Evolutionary conservation across 495 filamentous ascomycete genomes (phyloP), one percentile per base, ranked within the genome.

Genomic region (Chaetomidium leptoderma): DNA sequence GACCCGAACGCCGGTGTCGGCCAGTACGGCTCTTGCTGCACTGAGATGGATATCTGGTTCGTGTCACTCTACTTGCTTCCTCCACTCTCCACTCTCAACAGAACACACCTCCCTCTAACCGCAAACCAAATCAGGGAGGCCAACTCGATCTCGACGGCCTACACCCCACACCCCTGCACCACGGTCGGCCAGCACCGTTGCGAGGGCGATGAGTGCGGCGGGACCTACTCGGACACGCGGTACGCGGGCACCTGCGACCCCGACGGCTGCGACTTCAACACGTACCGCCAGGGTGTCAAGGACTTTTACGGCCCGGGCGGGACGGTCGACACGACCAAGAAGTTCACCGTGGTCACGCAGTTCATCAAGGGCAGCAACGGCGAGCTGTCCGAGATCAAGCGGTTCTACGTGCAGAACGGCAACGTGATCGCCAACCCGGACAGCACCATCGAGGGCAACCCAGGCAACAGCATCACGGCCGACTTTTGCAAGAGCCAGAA

Each of bases 251-350:
- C 81, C 53, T 91, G 88, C 66, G 89, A 92, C 65, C 83, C 87
- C 60, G 84, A 79, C 64, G 76, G 76, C 33, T 91, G 88, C 71
- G 87, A 89, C 66, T 89, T 86, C 81, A 91, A 91, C 81, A 71
- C 81, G 11, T 90, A 83, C 80, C 81, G 81, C 59, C 74, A 81
- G 73, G 85, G 86, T 47, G 74, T 82, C 70, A 77, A 65, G n/a
- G 63, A 60, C 64, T 90, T 86, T 78, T 88, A 81, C 72, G 86
- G 84, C 43, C 65, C 72, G 19, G 79, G 79, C 63, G 74, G 72
- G 72, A 84, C 70, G 14, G 70, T 90, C 66, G 81, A 90, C 72
- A 87, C 86, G 54, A 78, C 68, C 57, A 76, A 79, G 68, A 80
- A 81, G 58, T 73, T 91, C 67, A 91, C 88, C 59, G 84, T 90